A percentile compares a stretch with the other conserved stretches of the same genome.
phyloP scores from a whole-genome alignment of 768 basidiomycete species.

The Amanita molliuscula region DNA sequence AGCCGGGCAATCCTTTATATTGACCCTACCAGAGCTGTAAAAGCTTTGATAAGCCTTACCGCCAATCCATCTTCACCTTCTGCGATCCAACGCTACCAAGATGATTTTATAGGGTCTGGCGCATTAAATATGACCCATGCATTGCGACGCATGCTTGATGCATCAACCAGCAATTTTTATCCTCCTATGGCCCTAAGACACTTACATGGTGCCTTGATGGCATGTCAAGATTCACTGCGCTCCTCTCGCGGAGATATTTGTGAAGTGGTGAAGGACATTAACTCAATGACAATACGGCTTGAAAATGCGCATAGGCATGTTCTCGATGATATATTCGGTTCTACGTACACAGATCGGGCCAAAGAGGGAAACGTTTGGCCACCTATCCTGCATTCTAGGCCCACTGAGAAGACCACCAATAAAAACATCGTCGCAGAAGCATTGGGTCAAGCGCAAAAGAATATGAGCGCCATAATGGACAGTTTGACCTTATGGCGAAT shows the following conservation, averaged over 20 bases:
- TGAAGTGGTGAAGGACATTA: constrained; percentile 21
- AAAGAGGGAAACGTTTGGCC: constrained; percentile 3
- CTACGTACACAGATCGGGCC: not conserved
- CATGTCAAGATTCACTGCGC: constrained; percentile 22
- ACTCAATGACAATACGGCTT: constrained; percentile 25
- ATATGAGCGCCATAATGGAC: constrained; percentile 29
- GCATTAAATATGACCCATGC: constrained; percentile 36
- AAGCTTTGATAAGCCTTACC: constrained; percentile 39
- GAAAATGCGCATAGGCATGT: constrained; percentile 27
- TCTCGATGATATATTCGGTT: constrained; percentile 27
- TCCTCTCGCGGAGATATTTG: constrained; percentile 23
- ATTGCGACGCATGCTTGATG: constrained; percentile 17
- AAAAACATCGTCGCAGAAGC: constrained; percentile 25
- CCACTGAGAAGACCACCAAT: not conserved
- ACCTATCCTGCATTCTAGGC: not conserved
- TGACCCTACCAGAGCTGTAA: constrained; percentile 50
- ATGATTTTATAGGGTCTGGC: constrained; percentile 48
- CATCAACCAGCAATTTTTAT: constrained; percentile 17
- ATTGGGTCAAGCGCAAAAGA: constrained; percentile 23
- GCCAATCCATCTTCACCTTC: constrained; percentile 32
- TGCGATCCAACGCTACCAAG: constrained; percentile 56
- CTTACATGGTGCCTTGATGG: constrained; percentile 28
- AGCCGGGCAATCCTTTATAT: constrained; percentile 29
- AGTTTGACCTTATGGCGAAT: constrained; percentile 37
- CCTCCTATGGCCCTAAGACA: constrained; percentile 27